phyloP scores from a whole-genome alignment of 305 asterid genomes.

The Nicotiana rustica region DNA sequence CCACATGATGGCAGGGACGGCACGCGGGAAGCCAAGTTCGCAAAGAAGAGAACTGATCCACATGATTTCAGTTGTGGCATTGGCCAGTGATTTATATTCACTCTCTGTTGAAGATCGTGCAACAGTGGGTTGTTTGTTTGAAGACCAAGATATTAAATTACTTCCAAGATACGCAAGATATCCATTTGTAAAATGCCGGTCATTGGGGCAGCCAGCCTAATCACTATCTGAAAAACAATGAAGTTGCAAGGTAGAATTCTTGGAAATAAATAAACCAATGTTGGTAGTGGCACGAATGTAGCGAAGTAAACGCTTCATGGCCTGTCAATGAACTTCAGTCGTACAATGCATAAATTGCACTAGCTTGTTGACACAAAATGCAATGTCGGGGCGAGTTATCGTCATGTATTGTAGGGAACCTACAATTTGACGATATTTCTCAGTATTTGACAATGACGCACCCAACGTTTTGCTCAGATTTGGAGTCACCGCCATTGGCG shows the following conservation, averaged over 20 bases:
- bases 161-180: background rate
- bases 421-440: background rate
- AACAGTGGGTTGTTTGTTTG: background rate
- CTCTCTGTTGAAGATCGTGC: background rate
- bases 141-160: background rate
- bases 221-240: conserved; percentile 2
- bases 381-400: background rate
- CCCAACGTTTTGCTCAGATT: background rate
- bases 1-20: background rate
- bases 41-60: background rate
- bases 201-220: background rate
- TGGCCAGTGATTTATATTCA: background rate
- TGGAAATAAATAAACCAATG: background rate
- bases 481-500: background rate
- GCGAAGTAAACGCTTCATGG: background rate
- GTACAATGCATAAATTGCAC: background rate
- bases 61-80: conserved; percentile 12
- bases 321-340: background rate
- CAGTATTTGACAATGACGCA: background rate
- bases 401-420: background rate
- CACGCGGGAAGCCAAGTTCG: background rate
- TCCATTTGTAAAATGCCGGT: background rate
- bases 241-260: background rate
- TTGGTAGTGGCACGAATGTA: background rate
- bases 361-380: background rate